These are phyloP conservation scores for Pseudophaeomoniella oleicola DNA, from an alignment of 2,329 filamentous ascomycete genomes.

Conservation along the genomic window DNA sequence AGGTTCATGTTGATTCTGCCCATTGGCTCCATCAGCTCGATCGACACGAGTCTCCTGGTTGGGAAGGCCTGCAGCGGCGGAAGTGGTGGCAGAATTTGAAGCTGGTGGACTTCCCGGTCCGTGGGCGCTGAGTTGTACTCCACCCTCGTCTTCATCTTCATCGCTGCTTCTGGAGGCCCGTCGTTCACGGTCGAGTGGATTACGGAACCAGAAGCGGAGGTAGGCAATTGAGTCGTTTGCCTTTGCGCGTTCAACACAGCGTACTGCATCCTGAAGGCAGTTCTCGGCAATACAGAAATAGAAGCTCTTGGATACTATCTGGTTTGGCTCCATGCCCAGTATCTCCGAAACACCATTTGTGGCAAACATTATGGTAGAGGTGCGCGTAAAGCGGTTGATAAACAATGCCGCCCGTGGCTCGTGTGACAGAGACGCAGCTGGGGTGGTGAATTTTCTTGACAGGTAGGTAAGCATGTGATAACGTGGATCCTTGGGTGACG, in stretches of 20 bases:
- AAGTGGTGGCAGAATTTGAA: background rate
- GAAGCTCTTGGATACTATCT: slow-evolving; percentile 64
- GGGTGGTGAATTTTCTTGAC: slow-evolving; percentile 56
- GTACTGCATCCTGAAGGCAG: slow-evolving; percentile 61
- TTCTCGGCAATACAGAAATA: slow-evolving; percentile 74
- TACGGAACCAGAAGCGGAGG: slow-evolving; percentile 69
- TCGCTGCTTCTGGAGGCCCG: slow-evolving; percentile 29
- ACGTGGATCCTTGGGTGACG: slow-evolving; percentile 65
- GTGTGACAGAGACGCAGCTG: slow-evolving; percentile 41
- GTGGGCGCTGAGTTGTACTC: slow-evolving; percentile 23
- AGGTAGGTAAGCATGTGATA: slow-evolving; percentile 83
- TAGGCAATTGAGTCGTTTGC: slow-evolving; percentile 86
- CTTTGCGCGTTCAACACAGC: slow-evolving; percentile 71
- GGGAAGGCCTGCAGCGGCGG: background rate
- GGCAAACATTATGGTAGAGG: slow-evolving; percentile 72
- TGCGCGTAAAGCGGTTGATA: slow-evolving; percentile 72
- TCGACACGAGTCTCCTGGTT: background rate
- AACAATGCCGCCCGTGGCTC: slow-evolving; percentile 76
- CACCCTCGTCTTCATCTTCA: slow-evolving; percentile 27
- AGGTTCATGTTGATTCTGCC: background rate
- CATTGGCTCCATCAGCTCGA: too few relatives aligned
- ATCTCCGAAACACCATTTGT: slow-evolving; percentile 64
- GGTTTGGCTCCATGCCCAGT: slow-evolving; percentile 54
- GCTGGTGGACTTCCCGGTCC: too few relatives aligned
- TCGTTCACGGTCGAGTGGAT: slow-evolving; percentile 50